A percentile compares a stretch with the other conserved stretches of the same genome.
These are phyloP conservation scores for Orbilia oligospora DNA, from an alignment of 2,329 filamentous ascomycete genomes.

Conservation along the genomic window DNA sequence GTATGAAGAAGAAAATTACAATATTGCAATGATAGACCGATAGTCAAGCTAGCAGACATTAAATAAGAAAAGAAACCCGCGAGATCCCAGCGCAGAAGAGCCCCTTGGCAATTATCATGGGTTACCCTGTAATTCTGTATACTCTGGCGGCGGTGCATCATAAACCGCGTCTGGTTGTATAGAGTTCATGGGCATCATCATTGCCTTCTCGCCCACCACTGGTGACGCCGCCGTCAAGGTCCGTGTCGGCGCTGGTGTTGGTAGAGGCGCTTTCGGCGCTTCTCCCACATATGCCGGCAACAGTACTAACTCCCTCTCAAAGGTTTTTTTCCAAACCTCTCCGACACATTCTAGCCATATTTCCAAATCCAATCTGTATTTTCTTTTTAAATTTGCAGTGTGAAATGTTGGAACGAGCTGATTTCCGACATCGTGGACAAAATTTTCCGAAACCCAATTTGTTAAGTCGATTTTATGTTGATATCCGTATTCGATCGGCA, in stretches of 20 bases:
- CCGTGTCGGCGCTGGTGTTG: background rate
- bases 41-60: background rate
- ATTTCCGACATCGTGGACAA: slow-evolving; percentile 46
- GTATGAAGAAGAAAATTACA: background rate
- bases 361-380: slow-evolving; percentile 46
- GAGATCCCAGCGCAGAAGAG: background rate
- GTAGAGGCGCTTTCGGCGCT: background rate
- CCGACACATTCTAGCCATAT: slow-evolving; percentile 51
- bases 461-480: slow-evolving; percentile 46
- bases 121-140: slow-evolving; percentile 32
- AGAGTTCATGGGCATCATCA: slow-evolving; percentile 27
- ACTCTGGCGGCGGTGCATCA: slow-evolving; percentile 47
- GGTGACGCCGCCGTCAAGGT: slow-evolving; percentile 23
- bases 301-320: slow-evolving; percentile 48
- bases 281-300: slow-evolving; percentile 38
- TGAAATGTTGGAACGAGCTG: slow-evolving; percentile 53
- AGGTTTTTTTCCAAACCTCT: slow-evolving; percentile 54
- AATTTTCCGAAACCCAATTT: slow-evolving; percentile 52
- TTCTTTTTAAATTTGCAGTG: slow-evolving; percentile 46
- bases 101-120: background rate
- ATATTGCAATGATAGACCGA: background rate
- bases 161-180: slow-evolving; percentile 38
- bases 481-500: slow-evolving; percentile 44
- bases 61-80: background rate
- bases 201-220: slow-evolving; percentile 7